Conservation (phyloP, 2,329 filamentous ascomycete genomes). For the Cercospora zeina region DNA sequence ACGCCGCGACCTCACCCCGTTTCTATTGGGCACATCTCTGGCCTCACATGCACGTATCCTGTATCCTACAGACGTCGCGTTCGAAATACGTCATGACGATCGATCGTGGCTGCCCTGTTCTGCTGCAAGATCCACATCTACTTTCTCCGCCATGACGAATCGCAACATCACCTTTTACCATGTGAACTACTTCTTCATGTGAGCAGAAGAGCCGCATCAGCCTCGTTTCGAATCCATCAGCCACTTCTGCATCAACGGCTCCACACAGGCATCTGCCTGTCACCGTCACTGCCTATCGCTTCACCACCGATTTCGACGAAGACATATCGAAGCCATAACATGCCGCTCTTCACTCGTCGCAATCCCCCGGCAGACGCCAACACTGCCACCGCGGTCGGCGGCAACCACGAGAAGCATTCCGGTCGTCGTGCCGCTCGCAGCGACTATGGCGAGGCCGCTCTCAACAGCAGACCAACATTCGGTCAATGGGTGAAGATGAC, state of each 20-base stretch:
- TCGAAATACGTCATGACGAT: neutral
- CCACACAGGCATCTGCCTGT: constrained; percentile 7
- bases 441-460: constrained; percentile 10
- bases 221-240: constrained; percentile 5
- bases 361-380: constrained; percentile 40
- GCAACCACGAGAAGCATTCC: constrained; percentile 9
- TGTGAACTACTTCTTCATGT: neutral
- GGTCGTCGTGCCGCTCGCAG: neutral
- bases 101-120: constrained; percentile 1
- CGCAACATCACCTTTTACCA: neutral
- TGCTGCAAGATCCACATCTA: neutral
- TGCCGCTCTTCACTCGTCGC: constrained; percentile 44
- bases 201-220: neutral
- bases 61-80: neutral
- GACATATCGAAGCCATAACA: neutral
- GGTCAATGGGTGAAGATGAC: constrained; percentile 70
- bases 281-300: neutral
- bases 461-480: constrained; percentile 56
- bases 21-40: neutral
- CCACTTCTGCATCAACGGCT: constrained; percentile 7
- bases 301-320: too few species aligned
- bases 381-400: constrained; percentile 38
- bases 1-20: neutral
- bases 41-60: neutral
- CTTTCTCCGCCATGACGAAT: constrained; percentile 2